Percentiles rank a stretch among this genome's conserved stretches.
These are phyloP conservation scores for Conticribra weissflogii DNA, from an alignment of 108 stramenopile species.

Conservation along the genomic window DNA sequence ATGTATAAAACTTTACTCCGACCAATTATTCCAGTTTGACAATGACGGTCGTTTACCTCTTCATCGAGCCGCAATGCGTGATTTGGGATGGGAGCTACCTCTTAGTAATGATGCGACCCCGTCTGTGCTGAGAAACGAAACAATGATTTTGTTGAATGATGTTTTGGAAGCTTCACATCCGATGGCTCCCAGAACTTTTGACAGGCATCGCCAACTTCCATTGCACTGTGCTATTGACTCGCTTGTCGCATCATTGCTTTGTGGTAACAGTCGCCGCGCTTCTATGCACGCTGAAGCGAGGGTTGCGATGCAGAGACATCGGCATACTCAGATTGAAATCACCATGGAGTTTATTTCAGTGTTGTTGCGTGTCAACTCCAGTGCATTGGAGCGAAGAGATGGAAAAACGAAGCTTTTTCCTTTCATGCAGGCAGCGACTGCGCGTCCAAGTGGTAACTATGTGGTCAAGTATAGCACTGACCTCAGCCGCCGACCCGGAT, in stretches of 20 bases:
- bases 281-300: constrained; percentile 35
- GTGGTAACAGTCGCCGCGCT: constrained; percentile 44
- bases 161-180: constrained; percentile 55
- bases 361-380: constrained; percentile 58
- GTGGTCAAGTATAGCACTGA: constrained; percentile 32
- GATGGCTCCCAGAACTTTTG: constrained; percentile 35
- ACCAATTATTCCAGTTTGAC: constrained; percentile 49
- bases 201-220: constrained; percentile 53
- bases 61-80: constrained; percentile 66
- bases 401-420: constrained; percentile 61
- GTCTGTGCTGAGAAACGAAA: constrained; percentile 47
- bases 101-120: constrained; percentile 32
- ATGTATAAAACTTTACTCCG: constrained; percentile 55
- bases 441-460: not conserved
- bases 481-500: constrained; percentile 32
- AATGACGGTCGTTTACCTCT: constrained; percentile 58
- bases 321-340: constrained; percentile 25
- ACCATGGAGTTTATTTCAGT: constrained; percentile 45
- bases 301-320: constrained; percentile 17
- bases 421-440: constrained; percentile 63
- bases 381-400: constrained; percentile 56
- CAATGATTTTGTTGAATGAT: constrained; percentile 47
- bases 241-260: constrained; percentile 52
- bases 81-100: constrained; percentile 56
- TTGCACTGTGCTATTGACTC: constrained; percentile 71